These are phyloP conservation scores for Trifolium fragiferum DNA, from an alignment of 306 rosid genomes.

Conservation along the genomic window DNA sequence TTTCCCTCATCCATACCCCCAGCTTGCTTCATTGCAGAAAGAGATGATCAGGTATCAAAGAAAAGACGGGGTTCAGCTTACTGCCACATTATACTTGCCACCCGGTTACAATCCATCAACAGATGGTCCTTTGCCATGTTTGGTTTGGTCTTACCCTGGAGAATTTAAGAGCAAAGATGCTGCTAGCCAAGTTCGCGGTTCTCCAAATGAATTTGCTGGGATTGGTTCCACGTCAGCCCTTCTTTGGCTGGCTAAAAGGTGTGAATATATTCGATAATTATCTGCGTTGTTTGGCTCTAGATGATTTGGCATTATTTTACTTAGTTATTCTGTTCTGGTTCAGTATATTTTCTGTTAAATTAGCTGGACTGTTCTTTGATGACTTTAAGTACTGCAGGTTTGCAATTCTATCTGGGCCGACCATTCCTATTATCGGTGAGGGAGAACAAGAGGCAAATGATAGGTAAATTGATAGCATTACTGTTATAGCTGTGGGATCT, in stretches of 20 bases:
- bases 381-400: constrained; percentile 67
- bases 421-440: constrained; percentile 97
- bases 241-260: constrained; percentile 97
- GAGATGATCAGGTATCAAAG: constrained; percentile 96
- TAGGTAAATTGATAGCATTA: constrained; percentile 59
- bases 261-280: constrained; percentile 41
- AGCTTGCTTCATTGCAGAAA: constrained; percentile 88
- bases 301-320: constrained; percentile 30
- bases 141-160: constrained; percentile 98
- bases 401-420: constrained; percentile 94
- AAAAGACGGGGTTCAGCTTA: constrained; percentile 96
- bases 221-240: constrained; percentile 96
- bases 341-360: constrained; percentile 35
- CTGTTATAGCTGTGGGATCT: constrained; percentile 35
- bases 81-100: constrained; percentile 95
- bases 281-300: constrained; percentile 26
- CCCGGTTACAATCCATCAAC: constrained; percentile 86
- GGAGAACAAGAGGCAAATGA: constrained; percentile 96
- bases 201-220: constrained; percentile 98
- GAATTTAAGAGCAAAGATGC: constrained; percentile 99
- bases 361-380: constrained; percentile 44
- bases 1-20: constrained; percentile 99
- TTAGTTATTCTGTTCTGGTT: constrained; percentile 21
- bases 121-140: constrained; percentile 96
- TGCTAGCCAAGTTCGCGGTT: constrained; percentile 98